Base-by-base conservation (phyloP, 495 filamentous ascomycete species). In the Trichocladium uniseriatum region DNA sequence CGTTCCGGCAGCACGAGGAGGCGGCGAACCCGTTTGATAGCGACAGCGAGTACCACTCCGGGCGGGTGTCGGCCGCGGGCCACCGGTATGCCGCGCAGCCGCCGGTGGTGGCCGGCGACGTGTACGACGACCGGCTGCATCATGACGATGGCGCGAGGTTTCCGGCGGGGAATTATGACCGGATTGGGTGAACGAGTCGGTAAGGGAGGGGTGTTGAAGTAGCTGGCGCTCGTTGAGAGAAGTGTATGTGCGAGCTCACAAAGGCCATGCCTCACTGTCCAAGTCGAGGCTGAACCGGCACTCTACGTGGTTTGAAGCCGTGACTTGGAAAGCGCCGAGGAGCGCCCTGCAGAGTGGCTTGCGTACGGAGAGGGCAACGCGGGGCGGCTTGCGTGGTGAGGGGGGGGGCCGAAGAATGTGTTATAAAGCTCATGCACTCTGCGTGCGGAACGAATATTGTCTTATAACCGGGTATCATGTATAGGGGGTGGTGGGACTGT, bases 161-260 rank as follows among this genome's bases (percentile, higher is more conserved):
- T 49, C 71, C 72, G 2, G 55, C 46, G 11, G 72, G 59, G 16
- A 61, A 70, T 40, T 75, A 75, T 52, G 70, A 72, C 43, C 62
- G 70, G 38, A 68, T 69, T 18, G 45, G 42, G n/a, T n/a, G n/a
- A n/a, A n/a, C n/a, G 35, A 48, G 58, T 44, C 53, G 48, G 35
- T 39, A 19, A 48, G 13, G 5, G 24, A 8, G 31, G n/a, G 24
- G 29, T 32, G 35, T n/a, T 9, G n/a, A 9, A 15, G n/a, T 27
- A 8, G 24, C 24, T 27, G n/a, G n/a, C n/a, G n/a, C n/a, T n/a
- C n/a, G n/a, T n/a, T n/a, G n/a, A n/a, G n/a, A n/a, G n/a, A n/a
- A n/a, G n/a, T n/a, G n/a, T n/a, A n/a, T n/a, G n/a, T n/a, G n/a
- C n/a, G n/a, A n/a, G n/a, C n/a, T n/a, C n/a, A n/a, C n/a, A n/a